These are phyloP conservation scores for Coleophoma cylindrospora DNA, from an alignment of 2,329 filamentous ascomycete genomes.

Conservation along the genomic window DNA sequence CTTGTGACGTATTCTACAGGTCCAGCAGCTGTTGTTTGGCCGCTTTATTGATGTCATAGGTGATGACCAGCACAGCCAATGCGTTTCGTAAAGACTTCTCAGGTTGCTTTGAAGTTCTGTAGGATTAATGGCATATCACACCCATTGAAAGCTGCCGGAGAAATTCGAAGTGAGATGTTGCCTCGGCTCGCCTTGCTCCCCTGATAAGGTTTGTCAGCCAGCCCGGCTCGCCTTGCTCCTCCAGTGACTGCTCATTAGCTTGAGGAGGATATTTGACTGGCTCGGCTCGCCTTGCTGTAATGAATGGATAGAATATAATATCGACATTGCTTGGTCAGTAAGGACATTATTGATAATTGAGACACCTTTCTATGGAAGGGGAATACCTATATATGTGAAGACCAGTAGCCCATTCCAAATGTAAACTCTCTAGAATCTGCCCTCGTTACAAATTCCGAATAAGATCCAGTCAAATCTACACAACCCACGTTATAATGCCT, in stretches of 20 bases:
- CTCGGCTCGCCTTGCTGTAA: neutral
- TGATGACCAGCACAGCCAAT: neutral
- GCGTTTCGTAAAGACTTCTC: neutral
- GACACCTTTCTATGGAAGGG: neutral
- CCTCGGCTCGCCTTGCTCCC: neutral
- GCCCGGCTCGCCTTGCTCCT: too few species aligned
- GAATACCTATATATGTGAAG: neutral
- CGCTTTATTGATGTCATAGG: neutral
- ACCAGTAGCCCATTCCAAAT: neutral
- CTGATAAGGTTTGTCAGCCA: too few species aligned
- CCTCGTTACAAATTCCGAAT: neutral
- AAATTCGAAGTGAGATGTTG: neutral
- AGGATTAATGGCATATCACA: neutral
- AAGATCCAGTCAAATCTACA: neutral
- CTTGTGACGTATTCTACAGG: neutral
- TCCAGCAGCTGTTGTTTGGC: neutral
- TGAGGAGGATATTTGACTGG: neutral
- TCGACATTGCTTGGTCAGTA: neutral
- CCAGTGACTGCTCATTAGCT: neutral
- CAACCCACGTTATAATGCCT: neutral
- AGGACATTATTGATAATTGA: neutral
- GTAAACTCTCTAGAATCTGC: neutral
- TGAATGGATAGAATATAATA: neutral
- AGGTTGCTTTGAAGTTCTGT: neutral
- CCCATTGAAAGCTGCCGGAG: neutral